phyloP scores from a whole-genome alignment of 2,329 filamentous ascomycete species.

The Botrytis fabae region DNA sequence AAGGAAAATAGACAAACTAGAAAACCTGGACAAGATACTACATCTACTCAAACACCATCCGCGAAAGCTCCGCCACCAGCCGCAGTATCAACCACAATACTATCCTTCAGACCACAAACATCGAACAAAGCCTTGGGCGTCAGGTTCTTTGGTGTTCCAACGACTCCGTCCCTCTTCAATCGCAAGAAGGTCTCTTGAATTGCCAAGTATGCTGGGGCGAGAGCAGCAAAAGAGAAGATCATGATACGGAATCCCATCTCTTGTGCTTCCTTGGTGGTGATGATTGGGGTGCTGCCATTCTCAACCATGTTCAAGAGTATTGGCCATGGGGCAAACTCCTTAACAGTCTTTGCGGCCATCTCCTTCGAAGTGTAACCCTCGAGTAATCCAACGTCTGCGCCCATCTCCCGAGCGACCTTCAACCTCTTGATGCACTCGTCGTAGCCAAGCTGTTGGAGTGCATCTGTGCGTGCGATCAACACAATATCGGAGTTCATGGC shows the following conservation, averaged over 20 bases:
- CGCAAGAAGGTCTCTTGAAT: constrained; percentile 44
- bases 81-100: constrained; percentile 49
- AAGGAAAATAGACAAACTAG: background rate
- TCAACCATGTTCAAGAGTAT: constrained; percentile 60
- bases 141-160: constrained; percentile 46
- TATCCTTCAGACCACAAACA: constrained; percentile 52
- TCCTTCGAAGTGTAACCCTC: constrained; percentile 57
- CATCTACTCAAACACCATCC: constrained; percentile 27
- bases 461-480: constrained; percentile 64
- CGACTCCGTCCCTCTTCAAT: constrained; percentile 44
- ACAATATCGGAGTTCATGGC: constrained; percentile 57
- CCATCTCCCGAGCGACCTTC: constrained; percentile 51
- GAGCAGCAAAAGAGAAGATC: constrained; percentile 54
- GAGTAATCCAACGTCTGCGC: constrained; percentile 61
- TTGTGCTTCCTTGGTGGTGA: constrained; percentile 53
- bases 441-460: constrained; percentile 57
- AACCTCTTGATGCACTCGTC: constrained; percentile 56
- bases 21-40: background rate
- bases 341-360: constrained; percentile 49
- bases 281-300: constrained; percentile 55
- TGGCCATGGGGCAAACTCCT: constrained; percentile 50
- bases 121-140: constrained; percentile 52
- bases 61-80: constrained; percentile 28
- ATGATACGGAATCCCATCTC: constrained; percentile 59
- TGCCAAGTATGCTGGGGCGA: constrained; percentile 50